A percentile compares a stretch with the other conserved stretches of the same genome.
Evolutionary conservation across 1,139 yeast species (phyloP).

Genomic region (Magnusiomyces tetraspermus): DNA sequence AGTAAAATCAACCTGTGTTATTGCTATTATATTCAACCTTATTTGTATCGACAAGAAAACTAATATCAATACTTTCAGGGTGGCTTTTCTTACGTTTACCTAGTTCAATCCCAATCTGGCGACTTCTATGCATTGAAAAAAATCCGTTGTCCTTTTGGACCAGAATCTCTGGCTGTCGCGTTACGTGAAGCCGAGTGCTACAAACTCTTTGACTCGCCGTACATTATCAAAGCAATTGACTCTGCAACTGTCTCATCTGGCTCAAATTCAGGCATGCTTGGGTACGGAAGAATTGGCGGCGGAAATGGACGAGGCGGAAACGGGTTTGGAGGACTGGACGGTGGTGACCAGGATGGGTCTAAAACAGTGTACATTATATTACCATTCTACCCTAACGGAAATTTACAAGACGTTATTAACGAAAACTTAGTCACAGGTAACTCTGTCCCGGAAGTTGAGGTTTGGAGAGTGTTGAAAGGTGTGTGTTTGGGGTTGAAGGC

Average conservation of each 20-base stretch:
- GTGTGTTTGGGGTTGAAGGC: conserved; percentile 65
- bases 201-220: conserved; percentile 58
- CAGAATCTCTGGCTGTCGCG: conserved; percentile 62
- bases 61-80: conserved; percentile 36
- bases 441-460: conserved; percentile 50
- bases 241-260: conserved; percentile 57
- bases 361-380: conserved; percentile 67
- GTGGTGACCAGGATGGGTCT: conserved; percentile 73
- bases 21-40: background rate
- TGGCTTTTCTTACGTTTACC: conserved; percentile 81
- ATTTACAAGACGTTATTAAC: conserved; percentile 71
- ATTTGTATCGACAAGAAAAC: background rate
- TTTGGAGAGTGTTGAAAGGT: conserved; percentile 53
- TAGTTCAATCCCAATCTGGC: conserved; percentile 46
- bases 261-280: no score
- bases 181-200: conserved; percentile 69
- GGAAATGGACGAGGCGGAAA: no score
- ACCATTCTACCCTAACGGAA: conserved; percentile 65
- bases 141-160: conserved; percentile 80
- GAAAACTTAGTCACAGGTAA: conserved; percentile 48
- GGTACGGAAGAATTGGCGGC: no score
- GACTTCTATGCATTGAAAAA: conserved; percentile 68
- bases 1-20: no score
- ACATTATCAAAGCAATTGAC: conserved; percentile 60
- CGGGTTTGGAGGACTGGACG: no score